Evolutionary conservation across 129 eudicot genomes (phyloP), one percentile per base, ranked within the genome.

Genomic region (Helichrysum umbraculigerum): DNA sequence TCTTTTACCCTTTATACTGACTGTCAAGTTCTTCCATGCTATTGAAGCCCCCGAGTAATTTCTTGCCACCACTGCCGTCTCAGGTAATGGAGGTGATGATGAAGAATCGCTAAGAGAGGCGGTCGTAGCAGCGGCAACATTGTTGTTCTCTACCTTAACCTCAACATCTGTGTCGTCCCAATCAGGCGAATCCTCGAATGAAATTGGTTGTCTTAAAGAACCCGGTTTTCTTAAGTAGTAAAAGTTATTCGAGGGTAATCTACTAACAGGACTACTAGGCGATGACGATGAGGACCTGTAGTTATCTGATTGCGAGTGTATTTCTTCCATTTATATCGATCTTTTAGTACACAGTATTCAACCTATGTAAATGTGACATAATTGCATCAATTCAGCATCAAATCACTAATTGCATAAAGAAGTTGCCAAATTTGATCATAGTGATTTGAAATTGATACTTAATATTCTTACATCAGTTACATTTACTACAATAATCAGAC

Each of bases 251-350:
- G 94, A 88, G n/a, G 98, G 95, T 9, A 90, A 87, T 79, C 89
- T 86, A 78, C 88, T 93, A 34, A 85, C 88, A 2, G 98, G 96
- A 75, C 98, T 93, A 76, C 98, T 93, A 8, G 92, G 94, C 5
- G 96, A 83, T 60, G 98, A 93, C 19, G 98, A 90, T 10, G 98
- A 90, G 61, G 94, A 93, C 78, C 92, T 86, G 78, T 90, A 93
- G 35, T 93, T 85, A 68, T 93, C 96, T 1, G 95, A 88, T 29
- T 92, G 98, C 21, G 94, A 86, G 70, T 90, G 96, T 80, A 93
- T 93, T 80, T 93, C 98, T 77, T 92, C 98, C 98, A 92, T 92
- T 70, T 33, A 1, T 34, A 15, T 32, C 20, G 22, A 64, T 64
- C 69, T 64, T 64, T 56, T 20, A 56, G 11, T 56, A 56, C 28